Evolutionary conservation across 2,329 filamentous ascomycete genomes (phyloP), one percentile per base, ranked within the genome.

Genomic region (Coniella lustricola): DNA sequence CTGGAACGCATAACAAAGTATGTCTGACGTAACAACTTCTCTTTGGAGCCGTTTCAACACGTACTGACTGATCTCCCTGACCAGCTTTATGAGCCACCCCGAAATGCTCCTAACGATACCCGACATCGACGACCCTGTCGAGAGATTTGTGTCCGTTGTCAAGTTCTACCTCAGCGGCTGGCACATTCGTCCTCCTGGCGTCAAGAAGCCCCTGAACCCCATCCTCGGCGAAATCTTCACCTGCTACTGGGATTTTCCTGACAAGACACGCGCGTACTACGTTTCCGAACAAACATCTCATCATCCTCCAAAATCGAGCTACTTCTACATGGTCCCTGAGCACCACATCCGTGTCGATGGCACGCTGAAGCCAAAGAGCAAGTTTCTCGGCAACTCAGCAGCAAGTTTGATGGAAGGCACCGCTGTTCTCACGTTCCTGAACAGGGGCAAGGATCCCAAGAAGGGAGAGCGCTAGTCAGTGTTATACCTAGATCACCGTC

Each of bases 391-490:
- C 44, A 98, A 98, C 69, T 98, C 93, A 3, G 93, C 93, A 1
- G 93, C 91, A 35, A 97, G 91, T 68, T 75, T 98, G 71, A 98
- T 98, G 93, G 94, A 98, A 64, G 93, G 93, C 2, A 89, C 94
- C 46, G 91, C 91, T 2, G 86, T 94, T 50, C 70, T 98, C 64
- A 82, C 82, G 43, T 75, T 98, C 46, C 64, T 90, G 55, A 96
- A 96, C 65, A 77, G 85, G 44, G 87, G 87, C 35, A 72, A 77
- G 54, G 71, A 84, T 55, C 74, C 72, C 25, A 71, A 75, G 41
- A 77, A 73, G 55, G 86, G 86, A 50, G 93, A 98, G 69, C 77
- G 83, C 83, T 97, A 95, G 89, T 95, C 32, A 44, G 51, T 50
- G 21, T 9, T 75, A 46, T 86, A 38, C 35, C n/a, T n/a, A n/a